Base-by-base conservation (phyloP, 371 early-diverging fungal species). In the Zychaea mexicana region DNA sequence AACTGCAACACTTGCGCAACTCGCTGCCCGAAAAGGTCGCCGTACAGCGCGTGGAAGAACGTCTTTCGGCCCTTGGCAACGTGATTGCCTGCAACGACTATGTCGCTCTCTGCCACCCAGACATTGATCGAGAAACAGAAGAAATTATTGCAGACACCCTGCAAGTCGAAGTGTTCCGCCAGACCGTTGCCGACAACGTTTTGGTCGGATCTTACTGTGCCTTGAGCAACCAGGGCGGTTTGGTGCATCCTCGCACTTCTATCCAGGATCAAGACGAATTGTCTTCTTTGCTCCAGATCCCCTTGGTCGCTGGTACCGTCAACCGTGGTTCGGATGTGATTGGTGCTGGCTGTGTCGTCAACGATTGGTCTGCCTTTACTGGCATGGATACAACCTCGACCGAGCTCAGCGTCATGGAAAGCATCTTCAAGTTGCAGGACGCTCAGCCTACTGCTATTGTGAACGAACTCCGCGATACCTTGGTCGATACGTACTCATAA, bases 31-130 rank as follows among this genome's bases (percentile, higher is more conserved):
- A 99, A 32, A 74, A 85, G 33, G 94, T 99, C 19, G 89, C 88
- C 30, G 96, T 99, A 65, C 97, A 97, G 79, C 90, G 99, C 62
- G 93, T 99, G 12, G 98, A 98, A 72, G 99, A 99, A 83, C 91
- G 99, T 57, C 84, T 99, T 22, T 98, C 99, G 36, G 99, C 99
- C 6, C 84, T 99, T 31, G 99, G 99, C 64, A 99, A 99, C 78
- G 98, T 99, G 28, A 96, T 99, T 80, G 95, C 98, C 12, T 99
- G 99, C 87, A 99, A 99, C 77, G 99, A 99, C 77, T 95, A 99
- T 73, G 96, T 97, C 53, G 99, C 99, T n/a, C 79, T 99, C 15
- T 98, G 98, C 21, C 99, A 99, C 74, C 98, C 99, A 12, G 99
- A 99, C 76, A 88, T 99, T 53, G 99, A 98, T 76, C 83, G 96